Evolutionary conservation across 192 early-diverging fungal species (phyloP).

Genomic region (Coemansia aciculifera): DNA sequence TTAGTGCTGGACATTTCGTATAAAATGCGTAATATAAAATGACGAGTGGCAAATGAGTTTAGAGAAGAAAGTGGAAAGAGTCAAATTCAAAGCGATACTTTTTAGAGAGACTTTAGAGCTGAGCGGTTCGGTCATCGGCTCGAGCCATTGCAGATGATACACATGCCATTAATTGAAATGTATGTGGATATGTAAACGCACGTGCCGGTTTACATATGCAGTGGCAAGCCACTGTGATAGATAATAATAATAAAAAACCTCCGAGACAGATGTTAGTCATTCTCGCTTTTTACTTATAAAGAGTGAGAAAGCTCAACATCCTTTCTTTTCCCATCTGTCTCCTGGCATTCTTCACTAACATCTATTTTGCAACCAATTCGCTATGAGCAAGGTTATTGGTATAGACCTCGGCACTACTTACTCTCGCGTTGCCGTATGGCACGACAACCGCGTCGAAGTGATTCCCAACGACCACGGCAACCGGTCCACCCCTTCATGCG

Average conservation of each 20-base stretch:
- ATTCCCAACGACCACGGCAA: slow-evolving; percentile 99
- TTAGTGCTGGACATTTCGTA: background rate
- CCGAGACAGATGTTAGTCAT: slow-evolving; percentile 8
- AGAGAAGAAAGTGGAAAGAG: background rate
- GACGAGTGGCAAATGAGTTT: background rate
- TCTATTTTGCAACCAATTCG: background rate
- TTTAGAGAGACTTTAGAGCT: background rate
- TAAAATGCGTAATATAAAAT: background rate
- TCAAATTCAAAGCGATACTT: background rate
- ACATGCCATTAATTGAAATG: background rate
- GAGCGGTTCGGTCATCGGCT: background rate
- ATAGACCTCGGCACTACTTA: slow-evolving; percentile 64
- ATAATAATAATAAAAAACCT: background rate
- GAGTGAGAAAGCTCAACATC: background rate
- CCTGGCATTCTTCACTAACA: background rate
- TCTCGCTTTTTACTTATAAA: background rate
- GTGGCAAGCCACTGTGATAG: background rate
- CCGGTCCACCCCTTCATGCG: slow-evolving; percentile 96
- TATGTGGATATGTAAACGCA: background rate
- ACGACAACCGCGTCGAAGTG: slow-evolving; percentile 84
- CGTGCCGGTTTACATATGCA: background rate
- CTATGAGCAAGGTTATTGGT: slow-evolving; percentile 57
- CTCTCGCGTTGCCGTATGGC: slow-evolving; percentile 66
- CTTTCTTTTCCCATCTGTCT: background rate
- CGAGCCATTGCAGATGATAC: background rate